Percentiles rank a stretch among this genome's conserved stretches.
Conservation (phyloP, 768 basidiomycete genomes). For the Lactarius akahatsu region DNA sequence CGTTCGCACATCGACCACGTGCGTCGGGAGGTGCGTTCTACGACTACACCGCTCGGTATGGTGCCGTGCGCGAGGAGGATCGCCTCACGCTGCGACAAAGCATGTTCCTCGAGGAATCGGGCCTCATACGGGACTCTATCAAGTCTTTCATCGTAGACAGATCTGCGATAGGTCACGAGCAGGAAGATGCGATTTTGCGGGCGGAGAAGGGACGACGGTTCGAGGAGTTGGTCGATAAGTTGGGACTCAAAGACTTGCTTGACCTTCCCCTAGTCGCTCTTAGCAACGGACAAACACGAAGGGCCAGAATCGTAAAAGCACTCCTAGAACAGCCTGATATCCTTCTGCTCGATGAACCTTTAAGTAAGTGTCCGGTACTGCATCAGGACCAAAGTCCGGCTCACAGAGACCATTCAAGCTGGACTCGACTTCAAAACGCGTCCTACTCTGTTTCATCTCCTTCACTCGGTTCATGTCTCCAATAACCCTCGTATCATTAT, state of each 20-base stretch:
- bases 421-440: slow-evolving; percentile 71
- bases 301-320: slow-evolving; percentile 80
- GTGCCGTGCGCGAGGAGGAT: slow-evolving; percentile 84
- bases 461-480: slow-evolving; percentile 51
- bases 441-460: slow-evolving; percentile 51
- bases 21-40: slow-evolving; percentile 72
- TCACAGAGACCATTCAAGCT: slow-evolving; percentile 44
- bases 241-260: slow-evolving; percentile 64
- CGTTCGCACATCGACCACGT: slow-evolving; percentile 62
- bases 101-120: slow-evolving; percentile 43
- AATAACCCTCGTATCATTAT: slow-evolving; percentile 61
- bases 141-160: slow-evolving; percentile 16
- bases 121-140: slow-evolving; percentile 11
- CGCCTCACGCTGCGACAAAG: slow-evolving; percentile 70
- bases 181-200: slow-evolving; percentile 24
- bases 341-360: slow-evolving; percentile 87
- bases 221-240: slow-evolving; percentile 49
- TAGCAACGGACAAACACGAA: slow-evolving; percentile 88
- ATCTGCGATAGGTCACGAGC: slow-evolving; percentile 16
- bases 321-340: slow-evolving; percentile 69
- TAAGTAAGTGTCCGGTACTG: slow-evolving; percentile 51
- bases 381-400: background rate
- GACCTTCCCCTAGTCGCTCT: slow-evolving; percentile 82
- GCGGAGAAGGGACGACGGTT: slow-evolving; percentile 40
- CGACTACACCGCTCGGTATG: slow-evolving; percentile 92